These are phyloP conservation scores for Penicillium concentricum DNA, from an alignment of 2,329 filamentous ascomycete species.

Conservation along the genomic window DNA sequence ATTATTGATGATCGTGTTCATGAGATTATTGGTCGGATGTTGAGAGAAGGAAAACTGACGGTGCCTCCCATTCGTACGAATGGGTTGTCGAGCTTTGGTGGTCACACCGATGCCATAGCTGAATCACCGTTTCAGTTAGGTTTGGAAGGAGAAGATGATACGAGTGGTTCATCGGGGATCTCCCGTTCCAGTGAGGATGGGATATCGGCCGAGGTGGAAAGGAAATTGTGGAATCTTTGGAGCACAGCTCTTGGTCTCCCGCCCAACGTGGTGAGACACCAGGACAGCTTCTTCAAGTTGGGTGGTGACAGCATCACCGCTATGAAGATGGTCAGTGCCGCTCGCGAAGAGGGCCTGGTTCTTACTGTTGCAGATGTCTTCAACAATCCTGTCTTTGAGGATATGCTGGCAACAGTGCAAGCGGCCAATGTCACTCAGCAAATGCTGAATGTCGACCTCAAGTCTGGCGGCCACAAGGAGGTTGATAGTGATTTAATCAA, in stretches of 20 bases:
- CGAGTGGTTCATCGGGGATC: slow-evolving; percentile 26
- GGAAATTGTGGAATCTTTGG: slow-evolving; percentile 41
- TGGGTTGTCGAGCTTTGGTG: slow-evolving; percentile 14
- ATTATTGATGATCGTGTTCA: slow-evolving; percentile 38
- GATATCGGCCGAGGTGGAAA: slow-evolving; percentile 30
- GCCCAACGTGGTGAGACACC: slow-evolving; percentile 32
- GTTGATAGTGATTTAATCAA: slow-evolving; percentile 14
- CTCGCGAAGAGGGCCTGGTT: slow-evolving; percentile 39
- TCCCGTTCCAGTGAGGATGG: slow-evolving; percentile 34
- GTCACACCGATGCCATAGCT: slow-evolving; percentile 14
- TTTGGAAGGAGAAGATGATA: slow-evolving; percentile 20
- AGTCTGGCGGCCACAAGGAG: slow-evolving; percentile 15
- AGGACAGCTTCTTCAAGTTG: slow-evolving; percentile 45
- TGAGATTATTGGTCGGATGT: slow-evolving; percentile 34
- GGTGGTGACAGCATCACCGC: slow-evolving; percentile 44
- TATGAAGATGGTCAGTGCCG: slow-evolving; percentile 43
- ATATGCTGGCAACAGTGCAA: slow-evolving; percentile 37
- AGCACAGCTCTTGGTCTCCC: slow-evolving; percentile 37
- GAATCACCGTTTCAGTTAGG: slow-evolving; percentile 20
- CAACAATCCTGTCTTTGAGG: slow-evolving; percentile 41
- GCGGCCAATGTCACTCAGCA: slow-evolving; percentile 25
- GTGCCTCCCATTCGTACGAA: slow-evolving; percentile 18
- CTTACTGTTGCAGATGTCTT: slow-evolving; percentile 48
- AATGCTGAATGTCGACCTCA: slow-evolving; percentile 22
- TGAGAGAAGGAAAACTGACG: slow-evolving; percentile 29